Percentiles rank a stretch among this genome's conserved stretches.
Evolutionary conservation across 371 early-diverging fungal genomes (phyloP).

Genomic region (Syncephalastrum contaminatum): DNA sequence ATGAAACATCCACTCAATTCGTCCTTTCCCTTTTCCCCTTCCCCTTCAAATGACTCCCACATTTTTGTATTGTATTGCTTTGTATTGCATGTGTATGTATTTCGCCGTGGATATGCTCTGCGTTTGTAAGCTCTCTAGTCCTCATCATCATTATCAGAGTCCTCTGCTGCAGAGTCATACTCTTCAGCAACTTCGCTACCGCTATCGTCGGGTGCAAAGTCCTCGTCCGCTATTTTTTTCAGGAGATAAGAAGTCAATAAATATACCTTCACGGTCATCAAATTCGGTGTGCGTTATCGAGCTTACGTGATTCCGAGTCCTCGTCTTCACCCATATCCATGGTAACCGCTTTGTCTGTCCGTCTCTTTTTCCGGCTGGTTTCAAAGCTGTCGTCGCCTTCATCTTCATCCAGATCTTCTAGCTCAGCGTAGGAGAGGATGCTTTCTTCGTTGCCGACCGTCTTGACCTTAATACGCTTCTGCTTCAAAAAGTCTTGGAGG

Average conservation of each 20-base stretch:
- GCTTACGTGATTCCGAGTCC: slow-evolving; percentile 51
- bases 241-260: background rate
- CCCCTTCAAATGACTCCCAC: no score
- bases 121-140: background rate
- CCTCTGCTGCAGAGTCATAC: slow-evolving; percentile 76
- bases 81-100: no score
- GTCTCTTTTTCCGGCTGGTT: slow-evolving; percentile 47
- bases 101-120: no score
- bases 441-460: slow-evolving; percentile 69
- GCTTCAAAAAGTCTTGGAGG: slow-evolving; percentile 77
- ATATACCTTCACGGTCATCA: background rate
- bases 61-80: no score
- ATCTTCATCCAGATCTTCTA: slow-evolving; percentile 61
- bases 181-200: slow-evolving; percentile 91
- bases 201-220: slow-evolving; percentile 81
- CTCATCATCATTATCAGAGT: slow-evolving; percentile 33
- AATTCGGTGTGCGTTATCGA: background rate
- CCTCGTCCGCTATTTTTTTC: slow-evolving; percentile 76
- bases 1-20: no score
- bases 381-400: slow-evolving; percentile 37
- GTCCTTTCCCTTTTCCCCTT: no score
- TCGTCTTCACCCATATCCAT: slow-evolving; percentile 60
- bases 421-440: slow-evolving; percentile 57
- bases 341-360: slow-evolving; percentile 36
- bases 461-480: slow-evolving; percentile 83